Evolutionary conservation across 768 basidiomycete species (phyloP), one percentile per base, ranked within the genome.

Genomic region (Gymnopilus junonius): DNA sequence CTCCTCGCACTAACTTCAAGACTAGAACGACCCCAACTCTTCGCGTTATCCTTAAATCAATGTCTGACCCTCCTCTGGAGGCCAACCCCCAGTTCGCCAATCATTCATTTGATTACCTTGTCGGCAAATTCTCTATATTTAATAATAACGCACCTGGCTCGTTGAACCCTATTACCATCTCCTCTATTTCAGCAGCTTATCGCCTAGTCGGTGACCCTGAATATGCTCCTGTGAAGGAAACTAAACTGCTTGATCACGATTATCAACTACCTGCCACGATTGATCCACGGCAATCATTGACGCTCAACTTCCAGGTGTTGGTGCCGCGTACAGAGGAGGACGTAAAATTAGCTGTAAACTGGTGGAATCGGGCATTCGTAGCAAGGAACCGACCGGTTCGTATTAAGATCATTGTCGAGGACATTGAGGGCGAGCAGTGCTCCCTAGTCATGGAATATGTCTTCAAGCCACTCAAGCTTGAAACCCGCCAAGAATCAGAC

Each of bases 361-460:
- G 77, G 77, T 75, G 73, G 73, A 73, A 75, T 43, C 68, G 74
- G 6, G 71, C 78, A 14, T 76, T 76, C 50, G 46, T 73, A 31
- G 71, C 76, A 1, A 73, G 79, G 15, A 59, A 77, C 34, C 67
- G 73, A 4, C 79, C 79, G 17, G 61, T 80, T 27, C 76, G 79
- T 4, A 59, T 79, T 51, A 79, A 78, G 59, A 59, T 40, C n/a
- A n/a, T n/a, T n/a, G n/a, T n/a, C n/a, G n/a, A n/a, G n/a, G n/a
- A n/a, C n/a, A n/a, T n/a, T n/a, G 78, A 79, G 63, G 78, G 74
- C 35, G 78, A 79, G 59, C 71, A 78, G 59, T 73, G 73, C n/a
- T 77, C 76, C 5, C 66, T 80, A 12, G 77, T 80, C 8, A 61
- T 77, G 29, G 79, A 80, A 61, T 72, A 80, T 58, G 73, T 80